Percentiles rank a stretch among this genome's conserved stretches.
Evolutionary conservation across 768 basidiomycete genomes (phyloP).

Genomic region (Lentinula guzmanii): DNA sequence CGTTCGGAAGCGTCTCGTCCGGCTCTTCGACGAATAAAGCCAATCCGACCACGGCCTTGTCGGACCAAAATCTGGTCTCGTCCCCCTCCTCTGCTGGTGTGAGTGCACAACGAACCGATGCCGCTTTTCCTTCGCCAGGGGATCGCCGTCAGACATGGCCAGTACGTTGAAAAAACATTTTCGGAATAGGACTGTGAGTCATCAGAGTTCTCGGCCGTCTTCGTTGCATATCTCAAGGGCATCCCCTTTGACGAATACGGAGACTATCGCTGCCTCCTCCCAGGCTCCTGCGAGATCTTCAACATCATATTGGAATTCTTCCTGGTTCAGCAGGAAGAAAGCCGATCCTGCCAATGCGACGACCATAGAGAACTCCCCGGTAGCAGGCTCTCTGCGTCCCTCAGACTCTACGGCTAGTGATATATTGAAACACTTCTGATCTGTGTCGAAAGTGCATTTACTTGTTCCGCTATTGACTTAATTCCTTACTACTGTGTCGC

Average conservation of each 20-base stretch:
- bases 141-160: constrained; percentile 56
- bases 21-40: constrained; percentile 44
- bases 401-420: constrained; percentile 1
- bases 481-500: not conserved
- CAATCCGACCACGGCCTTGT: constrained; percentile 60
- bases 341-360: constrained; percentile 52
- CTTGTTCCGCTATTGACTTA: not conserved
- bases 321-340: constrained; percentile 53
- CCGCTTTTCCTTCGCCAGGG: constrained; percentile 51
- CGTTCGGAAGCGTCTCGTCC: constrained; percentile 42
- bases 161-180: constrained; percentile 34
- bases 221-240: constrained; percentile 53
- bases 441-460: not conserved
- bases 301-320: constrained; percentile 57
- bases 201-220: constrained; percentile 48
- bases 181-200: constrained; percentile 49
- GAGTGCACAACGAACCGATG: constrained; percentile 29
- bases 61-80: constrained; percentile 45
- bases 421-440: not conserved
- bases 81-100: constrained; percentile 37
- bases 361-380: constrained; percentile 18
- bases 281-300: constrained; percentile 32
- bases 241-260: constrained; percentile 34
- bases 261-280: constrained; percentile 14
- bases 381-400: not conserved